Evolutionary conservation across 352 stramenopile species (phyloP), one percentile per base, ranked within the genome.

Genomic region (Phytopythium oedochilum): DNA sequence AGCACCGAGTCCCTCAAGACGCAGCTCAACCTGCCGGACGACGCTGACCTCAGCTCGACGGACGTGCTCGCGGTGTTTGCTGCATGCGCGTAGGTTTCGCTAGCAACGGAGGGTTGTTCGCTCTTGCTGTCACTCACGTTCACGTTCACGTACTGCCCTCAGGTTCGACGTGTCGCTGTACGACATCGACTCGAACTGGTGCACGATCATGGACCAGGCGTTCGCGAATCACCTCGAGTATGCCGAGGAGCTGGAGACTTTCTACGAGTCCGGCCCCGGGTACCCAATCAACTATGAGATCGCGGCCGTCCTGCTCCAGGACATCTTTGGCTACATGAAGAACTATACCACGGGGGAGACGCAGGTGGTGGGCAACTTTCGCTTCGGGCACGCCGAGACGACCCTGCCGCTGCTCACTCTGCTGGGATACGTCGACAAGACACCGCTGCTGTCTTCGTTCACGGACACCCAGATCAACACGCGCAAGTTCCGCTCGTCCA

Each of bases 201-300:
- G 79, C 59, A 66, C 75, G 31, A 64, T 86, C 20, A 71, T 90
- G 54, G 65, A 61, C 3, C 52, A 66, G 45, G 36, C 56, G n/a
- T 68, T 76, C 38, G 55, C 89, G 34, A 50, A 78, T 8, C 60
- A 64, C 9, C 39, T 86, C 11, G 83, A 92, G 63, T 92, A 81
- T 47, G 60, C 68, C 5, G 76, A 85, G 29, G 79, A 92, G 36
- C 64, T 92, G 9, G 74, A 88, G 53, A 64, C 71, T 34, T 92
- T 87, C 61, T 90, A 89, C 55, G 53, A 84, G 45, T 73, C 81
- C 31, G 78, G 70, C 0, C 68, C 64, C 0, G 83, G 79, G 5
- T 78, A 78, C 62, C 61, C 71, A 18, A 86, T 92, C 57, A 86
- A 88, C 54, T 89, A 88, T 57, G 72, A 89, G 55, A 92, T 92